Percentiles rank a stretch among this genome's conserved stretches.
Evolutionary conservation across 2,329 filamentous ascomycete genomes (phyloP).

Genomic region (Botrytis galanthina): DNA sequence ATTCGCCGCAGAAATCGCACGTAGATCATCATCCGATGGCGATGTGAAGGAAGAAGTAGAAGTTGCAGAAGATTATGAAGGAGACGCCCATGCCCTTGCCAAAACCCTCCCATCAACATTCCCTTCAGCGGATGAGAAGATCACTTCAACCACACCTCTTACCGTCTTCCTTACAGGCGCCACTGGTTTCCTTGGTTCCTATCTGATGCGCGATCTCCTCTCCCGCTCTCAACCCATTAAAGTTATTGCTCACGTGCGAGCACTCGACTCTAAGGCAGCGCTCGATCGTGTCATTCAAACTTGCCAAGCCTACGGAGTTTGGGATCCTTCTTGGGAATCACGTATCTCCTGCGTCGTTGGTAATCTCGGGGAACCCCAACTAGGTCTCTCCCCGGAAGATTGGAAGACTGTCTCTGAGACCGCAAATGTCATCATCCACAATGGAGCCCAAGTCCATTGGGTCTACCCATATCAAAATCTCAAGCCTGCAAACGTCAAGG

Average conservation of each 20-base stretch:
- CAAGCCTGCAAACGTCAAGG: constrained; percentile 73
- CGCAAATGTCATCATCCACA: constrained; percentile 76
- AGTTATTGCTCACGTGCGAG: constrained; percentile 74
- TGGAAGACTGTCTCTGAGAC: constrained; percentile 66
- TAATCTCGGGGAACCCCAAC: constrained; percentile 67
- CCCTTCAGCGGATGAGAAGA: constrained; percentile 38
- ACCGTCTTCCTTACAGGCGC: constrained; percentile 84
- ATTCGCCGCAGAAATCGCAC: constrained; percentile 53
- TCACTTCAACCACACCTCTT: constrained; percentile 38
- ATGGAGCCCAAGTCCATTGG: constrained; percentile 82
- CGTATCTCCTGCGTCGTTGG: constrained; percentile 69
- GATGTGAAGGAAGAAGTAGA: constrained; percentile 41
- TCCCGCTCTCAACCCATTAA: constrained; percentile 55
- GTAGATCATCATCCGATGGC: constrained; percentile 35
- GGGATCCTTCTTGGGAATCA: constrained; percentile 65
- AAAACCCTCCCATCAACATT: constrained; percentile 43
- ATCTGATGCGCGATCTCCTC: constrained; percentile 73
- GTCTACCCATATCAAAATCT: constrained; percentile 73
- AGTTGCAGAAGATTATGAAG: constrained; percentile 48
- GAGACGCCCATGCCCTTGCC: constrained; percentile 42
- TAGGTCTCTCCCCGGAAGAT: constrained; percentile 65
- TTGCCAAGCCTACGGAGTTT: constrained; percentile 75
- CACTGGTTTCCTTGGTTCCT: constrained; percentile 85
- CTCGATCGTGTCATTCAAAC: constrained; percentile 64
- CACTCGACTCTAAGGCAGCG: constrained; percentile 58